Evolutionary conservation across 2,329 filamentous ascomycete genomes (phyloP).

Genomic region (Xylariaceae sp.): DNA sequence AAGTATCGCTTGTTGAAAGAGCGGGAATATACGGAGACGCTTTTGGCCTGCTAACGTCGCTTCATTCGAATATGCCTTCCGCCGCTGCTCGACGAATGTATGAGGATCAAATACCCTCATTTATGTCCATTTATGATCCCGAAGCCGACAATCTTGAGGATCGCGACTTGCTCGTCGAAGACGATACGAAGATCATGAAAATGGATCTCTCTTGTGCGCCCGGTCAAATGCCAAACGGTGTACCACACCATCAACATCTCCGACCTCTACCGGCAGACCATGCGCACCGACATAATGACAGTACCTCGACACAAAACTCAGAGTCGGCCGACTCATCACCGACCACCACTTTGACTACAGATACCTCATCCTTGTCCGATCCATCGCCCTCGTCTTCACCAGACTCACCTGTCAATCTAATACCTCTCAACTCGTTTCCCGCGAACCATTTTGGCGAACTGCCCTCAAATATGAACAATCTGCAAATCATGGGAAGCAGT

Average conservation of each 20-base stretch:
- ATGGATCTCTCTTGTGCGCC: conserved; percentile 36
- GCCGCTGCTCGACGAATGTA: conserved; percentile 57
- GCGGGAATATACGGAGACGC: conserved; percentile 6
- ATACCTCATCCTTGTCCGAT: conserved; percentile 85
- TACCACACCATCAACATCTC: conserved; percentile 35
- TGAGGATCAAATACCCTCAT: conserved; percentile 69
- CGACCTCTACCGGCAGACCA: conserved; percentile 40
- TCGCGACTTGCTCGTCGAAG: conserved; percentile 48
- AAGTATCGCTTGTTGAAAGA: conserved; percentile 3
- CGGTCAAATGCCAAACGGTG: conserved; percentile 23
- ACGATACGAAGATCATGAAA: conserved; percentile 49
- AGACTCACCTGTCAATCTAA: conserved; percentile 76
- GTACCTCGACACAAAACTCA: conserved; percentile 71
- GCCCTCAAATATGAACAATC: conserved; percentile 40
- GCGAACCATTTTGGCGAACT: conserved; percentile 52
- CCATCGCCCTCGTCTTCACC: conserved; percentile 89
- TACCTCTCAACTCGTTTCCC: conserved; percentile 66
- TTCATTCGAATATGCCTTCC: conserved; percentile 51
- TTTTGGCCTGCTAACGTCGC: not conserved
- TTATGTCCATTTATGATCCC: conserved; percentile 71
- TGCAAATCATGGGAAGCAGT: conserved; percentile 34
- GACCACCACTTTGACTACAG: conserved; percentile 87
- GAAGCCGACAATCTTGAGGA: conserved; percentile 53
- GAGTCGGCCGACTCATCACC: conserved; percentile 92
- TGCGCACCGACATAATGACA: conserved; percentile 68